A percentile compares a stretch with the other conserved stretches of the same genome.
Conservation (phyloP, 192 early-diverging fungal species). For the Rhizoclosmatium globosum region DNA sequence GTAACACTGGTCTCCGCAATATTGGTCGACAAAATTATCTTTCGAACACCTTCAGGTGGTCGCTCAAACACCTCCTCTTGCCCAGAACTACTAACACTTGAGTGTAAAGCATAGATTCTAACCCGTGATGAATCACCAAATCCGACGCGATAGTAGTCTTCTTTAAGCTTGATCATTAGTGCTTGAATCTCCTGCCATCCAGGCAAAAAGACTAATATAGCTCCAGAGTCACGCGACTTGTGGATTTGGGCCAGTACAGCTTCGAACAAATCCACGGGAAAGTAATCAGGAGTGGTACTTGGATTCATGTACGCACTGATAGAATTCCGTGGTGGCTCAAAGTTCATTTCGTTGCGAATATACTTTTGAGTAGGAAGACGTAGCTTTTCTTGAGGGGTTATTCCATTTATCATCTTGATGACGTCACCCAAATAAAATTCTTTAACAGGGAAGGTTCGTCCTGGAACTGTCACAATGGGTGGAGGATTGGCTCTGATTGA, state of each 20-base stretch:
- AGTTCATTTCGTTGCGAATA: conserved; percentile 20
- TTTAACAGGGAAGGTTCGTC: conserved; percentile 60
- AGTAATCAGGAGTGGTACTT: conserved; percentile 20
- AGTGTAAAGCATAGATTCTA: conserved; percentile 66
- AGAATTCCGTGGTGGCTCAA: conserved; percentile 2
- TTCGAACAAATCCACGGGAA: conserved; percentile 63
- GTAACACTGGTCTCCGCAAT: conserved; percentile 88
- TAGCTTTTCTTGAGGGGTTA: neutral
- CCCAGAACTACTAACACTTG: conserved; percentile 70
- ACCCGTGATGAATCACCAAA: conserved; percentile 47
- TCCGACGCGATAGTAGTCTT: conserved; percentile 57
- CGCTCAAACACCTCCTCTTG: conserved; percentile 77
- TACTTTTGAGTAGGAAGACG: conserved; percentile 6
- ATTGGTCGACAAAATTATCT: conserved; percentile 84
- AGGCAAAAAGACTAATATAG: conserved; percentile 75
- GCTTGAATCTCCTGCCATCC: conserved; percentile 76
- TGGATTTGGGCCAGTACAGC: conserved; percentile 64
- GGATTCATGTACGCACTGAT: conserved; percentile 8
- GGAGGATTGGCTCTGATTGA: conserved; percentile 2
- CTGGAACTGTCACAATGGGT: conserved; percentile 69
- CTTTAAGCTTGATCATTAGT: conserved; percentile 60
- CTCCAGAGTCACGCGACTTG: conserved; percentile 59
- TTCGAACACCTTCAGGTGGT: conserved; percentile 63
- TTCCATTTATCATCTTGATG: conserved; percentile 20
- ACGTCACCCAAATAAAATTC: conserved; percentile 73